Evolutionary conservation across 2,329 filamentous ascomycete genomes (phyloP), one percentile per base, ranked within the genome.

Genomic region (Diaporthe citrichinensis): DNA sequence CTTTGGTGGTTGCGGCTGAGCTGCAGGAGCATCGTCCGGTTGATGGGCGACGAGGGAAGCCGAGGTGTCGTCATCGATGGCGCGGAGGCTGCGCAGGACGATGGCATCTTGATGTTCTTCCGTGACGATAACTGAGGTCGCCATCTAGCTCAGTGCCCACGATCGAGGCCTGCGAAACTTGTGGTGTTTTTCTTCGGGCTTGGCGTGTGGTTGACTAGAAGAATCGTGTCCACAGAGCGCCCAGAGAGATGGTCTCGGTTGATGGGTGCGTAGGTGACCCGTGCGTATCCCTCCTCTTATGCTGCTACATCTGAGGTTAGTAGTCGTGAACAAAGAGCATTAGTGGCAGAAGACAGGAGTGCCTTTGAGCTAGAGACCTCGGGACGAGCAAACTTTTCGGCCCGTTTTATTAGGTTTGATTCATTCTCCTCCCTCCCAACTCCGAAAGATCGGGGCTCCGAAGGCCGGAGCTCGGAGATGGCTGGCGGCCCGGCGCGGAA

Each of bases 101-200:
- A 34, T 65, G n/a, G 25, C 61, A 46, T 65, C 39, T 65, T 65
- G 61, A 1, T 46, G 25, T 46, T 65, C 61, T 31, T 49, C 25
- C 49, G 41, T 49, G 61, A 65, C 25, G 31, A 9, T 49, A 10
- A 65, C 8, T 46, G 61, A 31, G 17, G 61, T 65, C 4, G 61
- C 25, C 61, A 65, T 65, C 17, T 65, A 49, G 41, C 23, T 28
- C 41, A 31, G 5, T 1, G 14, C 20, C 7, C 8, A 14, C 34
- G 34, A n/a, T 39, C 8, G 25, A 25, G 53, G 3, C 17, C n/a
- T n/a, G 41, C 25, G 9, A 23, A 31, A 14, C 25, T 41, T 28
- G 28, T 65, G 59, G 10, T 46, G 39, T 6, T 14, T 44, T 23
- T 31, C 9, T 31, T 23, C 10, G n/a, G 46, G 25, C 14, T 44